Evolutionary conservation across 1,284 basidiomycete species (phyloP), one percentile per base, ranked within the genome.

Genomic region (Naganishia albida): DNA sequence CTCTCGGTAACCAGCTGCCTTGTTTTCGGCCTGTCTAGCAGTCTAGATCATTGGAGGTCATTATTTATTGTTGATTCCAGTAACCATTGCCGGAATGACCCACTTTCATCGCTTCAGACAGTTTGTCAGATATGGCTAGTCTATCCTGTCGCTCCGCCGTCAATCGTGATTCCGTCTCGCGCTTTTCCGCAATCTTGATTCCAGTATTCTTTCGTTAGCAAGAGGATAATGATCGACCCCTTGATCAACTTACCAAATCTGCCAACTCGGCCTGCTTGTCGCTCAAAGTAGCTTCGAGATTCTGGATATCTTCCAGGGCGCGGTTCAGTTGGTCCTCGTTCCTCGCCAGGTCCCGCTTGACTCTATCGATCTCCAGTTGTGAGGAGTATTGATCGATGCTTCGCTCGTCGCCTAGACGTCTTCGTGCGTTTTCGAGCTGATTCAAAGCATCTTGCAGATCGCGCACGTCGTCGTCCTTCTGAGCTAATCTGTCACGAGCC

Each of bases 341-440:
- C 7, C 88, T 82, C 69, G 87, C 85, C 25, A 96, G 75, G 75
- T 98, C 95, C 38, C 93, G 85, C 74, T 89, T 88, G 54, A 95
- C 81, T 1, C 93, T 82, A 71, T 97, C 94, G 3, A 93, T 84
- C 78, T 98, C 94, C 28, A 97, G 84, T 76, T 96, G 90, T 44
- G 98, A 80, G 0, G 90, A 90, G 81, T 92, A 91, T 64, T 87
- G 84, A 53, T 92, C 89, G 12, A 87, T 88, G 1, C 88, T 88
- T 71, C 89, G 88, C 34, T 87, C 83, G 79, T 93, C 89, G 43
- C 91, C 91, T 6, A 87, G 81, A 67, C 87, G 85, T 79, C 87
- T 87, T 6, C 78, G 71, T 64, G 83, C 81, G 54, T 76, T 74
- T 62, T 83, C 81, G 30, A 83, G 73, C 0, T 80, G 78, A 68